These are phyloP conservation scores for Cladophialophora bantiana DNA, from an alignment of 2,329 filamentous ascomycete genomes.

Conservation along the genomic window DNA sequence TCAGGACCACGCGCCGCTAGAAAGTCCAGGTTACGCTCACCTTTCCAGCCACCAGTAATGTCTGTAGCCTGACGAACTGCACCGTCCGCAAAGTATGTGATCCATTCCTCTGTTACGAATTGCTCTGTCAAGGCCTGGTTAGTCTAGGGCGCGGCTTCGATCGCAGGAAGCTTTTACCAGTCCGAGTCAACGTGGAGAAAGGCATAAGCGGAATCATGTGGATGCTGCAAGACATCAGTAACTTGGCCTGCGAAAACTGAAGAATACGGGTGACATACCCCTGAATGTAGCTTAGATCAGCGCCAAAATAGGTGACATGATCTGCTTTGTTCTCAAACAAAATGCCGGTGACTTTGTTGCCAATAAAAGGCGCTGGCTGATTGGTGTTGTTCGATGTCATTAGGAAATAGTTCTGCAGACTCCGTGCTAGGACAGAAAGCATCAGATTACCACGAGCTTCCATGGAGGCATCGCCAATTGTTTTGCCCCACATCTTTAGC, in stretches of 20 bases:
- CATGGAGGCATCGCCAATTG: constrained; percentile 77
- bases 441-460: constrained; percentile 85
- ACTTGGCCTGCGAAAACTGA: constrained; percentile 33
- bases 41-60: constrained; percentile 80
- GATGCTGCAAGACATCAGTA: constrained; percentile 63
- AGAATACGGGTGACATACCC: constrained; percentile 48
- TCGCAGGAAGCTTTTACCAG: constrained; percentile 37
- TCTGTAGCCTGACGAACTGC: constrained; percentile 63
- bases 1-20: constrained; percentile 1
- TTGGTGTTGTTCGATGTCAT: constrained; percentile 73
- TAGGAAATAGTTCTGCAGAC: constrained; percentile 81
- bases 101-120: constrained; percentile 86
- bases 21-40: constrained; percentile 11
- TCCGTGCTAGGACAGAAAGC: constrained; percentile 77
- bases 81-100: constrained; percentile 74
- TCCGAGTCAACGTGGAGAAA: constrained; percentile 71
- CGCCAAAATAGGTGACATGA: constrained; percentile 88
- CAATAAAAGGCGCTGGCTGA: constrained; percentile 78
- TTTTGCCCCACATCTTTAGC: constrained; percentile 91
- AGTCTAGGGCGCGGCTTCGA: too few species aligned
- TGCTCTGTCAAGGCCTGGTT: constrained; percentile 44
- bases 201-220: constrained; percentile 83
- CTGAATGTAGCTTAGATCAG: constrained; percentile 73
- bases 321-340: constrained; percentile 96
- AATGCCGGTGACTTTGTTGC: constrained; percentile 74